Base-by-base conservation (phyloP, 768 basidiomycete genomes). In the Serpula lacrymans region DNA sequence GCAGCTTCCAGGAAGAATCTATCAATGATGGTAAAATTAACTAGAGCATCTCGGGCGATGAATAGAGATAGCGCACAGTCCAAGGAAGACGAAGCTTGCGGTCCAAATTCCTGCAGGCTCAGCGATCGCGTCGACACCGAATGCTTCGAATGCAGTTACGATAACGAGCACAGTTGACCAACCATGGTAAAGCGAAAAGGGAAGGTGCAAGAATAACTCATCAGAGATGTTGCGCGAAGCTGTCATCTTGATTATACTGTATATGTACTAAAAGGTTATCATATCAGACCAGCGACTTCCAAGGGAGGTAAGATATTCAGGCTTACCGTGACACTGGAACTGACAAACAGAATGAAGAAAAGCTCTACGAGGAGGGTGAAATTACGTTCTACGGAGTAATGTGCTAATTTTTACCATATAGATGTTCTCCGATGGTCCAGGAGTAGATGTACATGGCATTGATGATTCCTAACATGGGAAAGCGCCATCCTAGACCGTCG, bases 121-220 rank as follows among this genome's bases (percentile, higher is more conserved):
- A 30, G 61, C 69, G 45, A 67, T 58, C 3, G 78, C 76, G 51
- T 82, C 66, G 37, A 70, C 67, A 28, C 84, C 83, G 47, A 82
- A 82, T 2, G 79, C 77, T 44, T 78, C 75, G 47, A 82, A 81
- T 2, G 60, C 77, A 22, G 77, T 70, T 43, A 79, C 60, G 50
- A 80, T 53, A 49, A 80, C 59, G 49, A 75, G 68, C 28, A 70
- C 60, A 47, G 75, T 72, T 10, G 69, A 68, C 75, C 77, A 78
- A 37, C 80, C 81, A 50, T 83, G 81, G 59, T 75, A 85, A 34
- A 85, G 64, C 10, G 76, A 81, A 67, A 87, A 86, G 4, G 84
- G 84, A 9, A 84, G 72, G 54, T 84, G 82, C n/a, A 86, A 63
- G 37, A 83, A 82, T 45, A 81, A 53, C 49, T 83, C 81, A 49